These are phyloP conservation scores for Leccinum pachyderme DNA, from an alignment of 1,284 basidiomycete genomes.

Conservation along the genomic window DNA sequence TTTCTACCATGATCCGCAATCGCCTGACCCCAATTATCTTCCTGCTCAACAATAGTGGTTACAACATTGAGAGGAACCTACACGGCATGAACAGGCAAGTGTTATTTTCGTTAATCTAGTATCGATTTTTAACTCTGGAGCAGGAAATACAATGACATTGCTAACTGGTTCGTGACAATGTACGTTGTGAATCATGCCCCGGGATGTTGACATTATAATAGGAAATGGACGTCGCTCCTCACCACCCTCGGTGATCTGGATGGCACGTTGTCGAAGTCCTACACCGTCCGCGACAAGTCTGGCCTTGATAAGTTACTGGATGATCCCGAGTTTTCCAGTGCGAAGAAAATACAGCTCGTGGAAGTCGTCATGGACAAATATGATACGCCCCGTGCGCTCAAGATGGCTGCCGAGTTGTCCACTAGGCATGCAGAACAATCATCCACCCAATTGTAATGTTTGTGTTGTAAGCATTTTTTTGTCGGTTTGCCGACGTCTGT, in stretches of 20 bases:
- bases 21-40: conserved; percentile 78
- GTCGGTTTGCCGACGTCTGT: not conserved
- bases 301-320: conserved; percentile 66
- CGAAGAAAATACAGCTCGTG: conserved; percentile 71
- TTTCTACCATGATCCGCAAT: conserved; percentile 75
- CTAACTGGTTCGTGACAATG: conserved; percentile 48
- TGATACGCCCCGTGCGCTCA: conserved; percentile 70
- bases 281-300: conserved; percentile 60
- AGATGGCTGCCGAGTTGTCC: conserved; percentile 48
- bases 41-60: conserved; percentile 88
- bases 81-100: conserved; percentile 55
- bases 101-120: not conserved
- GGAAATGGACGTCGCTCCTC: conserved; percentile 61
- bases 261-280: conserved; percentile 60
- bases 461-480: not conserved
- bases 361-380: conserved; percentile 74
- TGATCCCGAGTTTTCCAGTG: conserved; percentile 53
- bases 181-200: not conserved
- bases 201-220: conserved; percentile 16
- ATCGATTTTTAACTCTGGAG: conserved; percentile 32
- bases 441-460: conserved; percentile 16
- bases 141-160: conserved; percentile 73
- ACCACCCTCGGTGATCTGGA: conserved; percentile 55
- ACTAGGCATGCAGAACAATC: conserved; percentile 18
- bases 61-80: conserved; percentile 83